Base-by-base conservation (phyloP, 2,329 filamentous ascomycete species). In the Septoria linicola region DNA sequence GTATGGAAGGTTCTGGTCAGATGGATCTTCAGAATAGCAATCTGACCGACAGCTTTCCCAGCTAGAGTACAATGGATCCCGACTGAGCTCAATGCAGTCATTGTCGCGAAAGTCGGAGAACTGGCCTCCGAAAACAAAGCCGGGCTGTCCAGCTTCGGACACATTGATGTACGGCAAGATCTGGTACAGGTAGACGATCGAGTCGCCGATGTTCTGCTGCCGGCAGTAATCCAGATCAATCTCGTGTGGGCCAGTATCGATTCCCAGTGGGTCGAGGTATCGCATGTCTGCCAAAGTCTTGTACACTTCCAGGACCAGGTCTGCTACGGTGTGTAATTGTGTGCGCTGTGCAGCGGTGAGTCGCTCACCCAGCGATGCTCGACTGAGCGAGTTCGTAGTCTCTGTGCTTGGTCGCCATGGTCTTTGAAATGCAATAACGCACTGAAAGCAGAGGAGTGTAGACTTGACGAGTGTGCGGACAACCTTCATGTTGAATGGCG, bases 1-100 rank as follows among this genome's bases (percentile, higher is more conserved):
- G 19, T 41, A 49, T n/a, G 46, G 46, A 17, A 41, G n/a, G 8
- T 49, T 49, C 8, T 41, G 46, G 10, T 49, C 44, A 3, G 13
- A 20, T 34, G 39, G 19, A n/a, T 49, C 46, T 3, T 42, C 37
- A 2, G 20, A 13, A 11, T 34, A 39, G 27, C 25, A 49, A 13
- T 35, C n/a, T 7, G 3, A 27, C 7, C 46, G 27, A 21, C 36
- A 49, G 3, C 19, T 37, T 36, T 41, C 16, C 27, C 30, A 40
- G 19, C 20, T 34, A 10, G 37, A 27, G n/a, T 41, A 49, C 20
- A 41, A 34, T 7, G 46, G 37, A 35, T 41, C 46, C 6, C 46
- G 36, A n/a, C 25, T 34, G 14, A 8, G 16, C 2, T n/a, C 4
- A 2, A 49, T 10, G 11, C 32, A 6, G 3, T 19, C 36, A 8